These are phyloP conservation scores for Phytophthora syringae DNA, from an alignment of 352 stramenopile genomes.

Conservation along the genomic window DNA sequence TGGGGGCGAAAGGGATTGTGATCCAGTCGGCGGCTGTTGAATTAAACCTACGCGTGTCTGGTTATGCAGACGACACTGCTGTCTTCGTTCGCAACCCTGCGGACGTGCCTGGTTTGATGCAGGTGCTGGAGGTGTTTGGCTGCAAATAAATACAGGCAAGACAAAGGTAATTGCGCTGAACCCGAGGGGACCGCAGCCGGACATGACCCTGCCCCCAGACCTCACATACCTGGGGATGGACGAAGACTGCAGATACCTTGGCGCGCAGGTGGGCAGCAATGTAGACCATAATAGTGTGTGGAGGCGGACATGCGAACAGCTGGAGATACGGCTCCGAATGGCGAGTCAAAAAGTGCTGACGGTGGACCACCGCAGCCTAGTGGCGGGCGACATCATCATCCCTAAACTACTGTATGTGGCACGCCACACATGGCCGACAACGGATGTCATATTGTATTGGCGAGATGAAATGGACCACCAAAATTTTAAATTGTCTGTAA, in stretches of 20 bases:
- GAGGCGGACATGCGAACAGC: not conserved
- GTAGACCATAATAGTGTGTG: not conserved
- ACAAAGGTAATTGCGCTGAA: not conserved
- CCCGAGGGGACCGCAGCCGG: not conserved
- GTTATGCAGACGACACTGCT: not conserved
- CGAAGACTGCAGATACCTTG: not conserved
- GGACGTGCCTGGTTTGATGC: not conserved
- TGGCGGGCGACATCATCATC: not conserved
- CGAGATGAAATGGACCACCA: too few relatives aligned
- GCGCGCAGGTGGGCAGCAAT: not conserved
- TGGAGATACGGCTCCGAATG: not conserved
- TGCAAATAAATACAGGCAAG: not conserved
- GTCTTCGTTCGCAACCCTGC: not conserved
- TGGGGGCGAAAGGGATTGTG: not conserved
- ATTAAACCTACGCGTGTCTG: not conserved
- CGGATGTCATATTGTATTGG: too few relatives aligned
- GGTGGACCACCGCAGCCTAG: not conserved
- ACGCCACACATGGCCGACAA: not conserved
- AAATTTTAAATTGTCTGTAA: too few relatives aligned
- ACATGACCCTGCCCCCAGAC: not conserved
- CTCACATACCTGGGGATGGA: not conserved
- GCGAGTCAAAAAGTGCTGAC: not conserved
- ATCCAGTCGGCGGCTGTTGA: not conserved
- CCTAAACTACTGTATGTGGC: not conserved
- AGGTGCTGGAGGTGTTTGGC: not conserved